phyloP scores from a whole-genome alignment of 2,329 filamentous ascomycete species.

The Trichoderma sp. region DNA sequence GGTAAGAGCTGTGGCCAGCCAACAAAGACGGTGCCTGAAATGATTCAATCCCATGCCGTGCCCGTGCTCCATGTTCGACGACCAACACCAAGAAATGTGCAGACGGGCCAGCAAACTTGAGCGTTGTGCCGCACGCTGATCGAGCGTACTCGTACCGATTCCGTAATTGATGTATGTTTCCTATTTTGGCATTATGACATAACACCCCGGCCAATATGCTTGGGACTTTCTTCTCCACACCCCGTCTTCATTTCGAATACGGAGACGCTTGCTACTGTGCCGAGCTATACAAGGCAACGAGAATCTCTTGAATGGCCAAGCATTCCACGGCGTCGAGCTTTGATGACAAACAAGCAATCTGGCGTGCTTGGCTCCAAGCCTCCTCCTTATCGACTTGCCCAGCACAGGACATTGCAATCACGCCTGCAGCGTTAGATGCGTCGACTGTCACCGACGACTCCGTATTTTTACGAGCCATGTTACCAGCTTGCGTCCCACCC shows the following conservation, averaged over 20 bases:
- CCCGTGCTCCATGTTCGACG: not conserved
- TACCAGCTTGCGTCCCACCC: conserved; percentile 8
- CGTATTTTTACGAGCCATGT: conserved; percentile 8
- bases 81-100: not conserved
- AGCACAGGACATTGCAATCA: not conserved
- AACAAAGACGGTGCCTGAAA: not conserved
- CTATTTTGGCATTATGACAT: conserved; percentile 15
- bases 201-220: conserved; percentile 9
- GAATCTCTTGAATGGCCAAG: not conserved
- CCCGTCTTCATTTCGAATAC: conserved; percentile 16
- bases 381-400: not conserved
- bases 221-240: not conserved
- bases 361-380: not conserved
- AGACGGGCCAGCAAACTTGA: not conserved
- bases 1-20: not conserved
- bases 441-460: not conserved
- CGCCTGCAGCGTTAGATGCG: conserved; percentile 1
- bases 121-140: not conserved
- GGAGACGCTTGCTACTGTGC: not conserved
- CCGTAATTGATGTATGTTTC: conserved; percentile 2
- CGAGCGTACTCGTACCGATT: not conserved
- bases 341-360: not conserved
- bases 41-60: not conserved
- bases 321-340: not conserved
- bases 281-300: not conserved